Evolutionary conservation across 108 stramenopile species (phyloP), one percentile per base, ranked within the genome.

Genomic region (Cyclotella sp.): DNA sequence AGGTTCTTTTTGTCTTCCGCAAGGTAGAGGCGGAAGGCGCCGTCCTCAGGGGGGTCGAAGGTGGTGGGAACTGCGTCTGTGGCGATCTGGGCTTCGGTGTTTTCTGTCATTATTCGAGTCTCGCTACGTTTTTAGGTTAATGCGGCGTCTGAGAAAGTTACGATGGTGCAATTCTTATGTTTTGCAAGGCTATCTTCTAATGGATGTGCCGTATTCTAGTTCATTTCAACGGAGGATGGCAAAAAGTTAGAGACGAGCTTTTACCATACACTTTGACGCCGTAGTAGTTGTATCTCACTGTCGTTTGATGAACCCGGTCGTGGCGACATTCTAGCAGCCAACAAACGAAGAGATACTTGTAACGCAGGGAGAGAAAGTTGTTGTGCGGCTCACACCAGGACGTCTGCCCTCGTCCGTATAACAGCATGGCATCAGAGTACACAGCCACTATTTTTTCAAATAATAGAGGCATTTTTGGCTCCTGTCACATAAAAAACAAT

Each of bases 1-100:
- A 99, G 89, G 40, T 98, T 96, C 67, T 88, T 88, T 47, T 83
- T 84, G 72, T 93, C 95, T 8, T 96, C 92, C 27, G 84, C 89
- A 40, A 91, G 58, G 84, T 89, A 95, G 42, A 95, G 67, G 34
- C 92, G 92, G 73, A 95, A 93, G 27, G 85, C 82, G 18, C 86
- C 86, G 54, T 89, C 84, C 19, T 52, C 51, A 29, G 67, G 47
- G 62, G 58, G 69, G 34, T 84, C 77, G 59, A 82, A 14, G 30
- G 78, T 81, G 72, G 78, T 81, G 58, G 85, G 78, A 57, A 77
- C 75, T n/a, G 85, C 85, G 51, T 78, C 77, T 19, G 85, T 80
- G 52, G 59, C 80, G 19, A 51, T 62, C 30, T 52, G 46, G 47
- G 42, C 41, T 19, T 27, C 55, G 9, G 54, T 44, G 19, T 24